Percentiles rank a stretch among this genome's conserved stretches.
These are phyloP conservation scores for Helianthus tuberosus DNA, from an alignment of 129 eudicot species.

Conservation along the genomic window DNA sequence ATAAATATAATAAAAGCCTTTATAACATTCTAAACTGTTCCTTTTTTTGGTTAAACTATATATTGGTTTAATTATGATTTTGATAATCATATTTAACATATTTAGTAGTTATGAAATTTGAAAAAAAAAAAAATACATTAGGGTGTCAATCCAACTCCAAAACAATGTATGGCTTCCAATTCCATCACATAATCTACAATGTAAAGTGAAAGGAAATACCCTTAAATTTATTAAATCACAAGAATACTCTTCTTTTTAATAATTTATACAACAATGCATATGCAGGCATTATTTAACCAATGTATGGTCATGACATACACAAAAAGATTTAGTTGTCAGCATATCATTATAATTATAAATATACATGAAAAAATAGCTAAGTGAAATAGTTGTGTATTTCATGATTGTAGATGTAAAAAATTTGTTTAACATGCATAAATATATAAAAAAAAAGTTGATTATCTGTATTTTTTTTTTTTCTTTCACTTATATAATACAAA, in stretches of 20 bases:
- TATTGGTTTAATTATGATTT: neutral
- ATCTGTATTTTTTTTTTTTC: too few relatives aligned
- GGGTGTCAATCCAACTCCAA: slow-evolving; percentile 8
- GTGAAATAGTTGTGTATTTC: too few relatives aligned
- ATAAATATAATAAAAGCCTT: too few relatives aligned
- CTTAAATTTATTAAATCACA: neutral
- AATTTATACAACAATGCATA: neutral
- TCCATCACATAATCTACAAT: slow-evolving; percentile 17
- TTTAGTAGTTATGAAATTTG: neutral
- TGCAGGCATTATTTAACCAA: neutral
- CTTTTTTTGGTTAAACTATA: neutral
- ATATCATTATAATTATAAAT: too few relatives aligned
- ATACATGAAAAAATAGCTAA: too few relatives aligned
- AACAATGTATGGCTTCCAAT: neutral
- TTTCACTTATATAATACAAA: neutral
- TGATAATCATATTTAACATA: neutral
- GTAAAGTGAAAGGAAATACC: neutral
- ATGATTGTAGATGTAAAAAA: too few relatives aligned
- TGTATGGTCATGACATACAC: neutral
- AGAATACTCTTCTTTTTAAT: neutral
- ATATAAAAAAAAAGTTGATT: too few relatives aligned
- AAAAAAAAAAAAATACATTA: neutral
- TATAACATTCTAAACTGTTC: too few relatives aligned
- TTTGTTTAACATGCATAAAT: too few relatives aligned
- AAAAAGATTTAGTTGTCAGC: neutral